A percentile compares a stretch with the other conserved stretches of the same genome.
Evolutionary conservation across 2,329 filamentous ascomycete species (phyloP).

Genomic region (Didymella segeticola): DNA sequence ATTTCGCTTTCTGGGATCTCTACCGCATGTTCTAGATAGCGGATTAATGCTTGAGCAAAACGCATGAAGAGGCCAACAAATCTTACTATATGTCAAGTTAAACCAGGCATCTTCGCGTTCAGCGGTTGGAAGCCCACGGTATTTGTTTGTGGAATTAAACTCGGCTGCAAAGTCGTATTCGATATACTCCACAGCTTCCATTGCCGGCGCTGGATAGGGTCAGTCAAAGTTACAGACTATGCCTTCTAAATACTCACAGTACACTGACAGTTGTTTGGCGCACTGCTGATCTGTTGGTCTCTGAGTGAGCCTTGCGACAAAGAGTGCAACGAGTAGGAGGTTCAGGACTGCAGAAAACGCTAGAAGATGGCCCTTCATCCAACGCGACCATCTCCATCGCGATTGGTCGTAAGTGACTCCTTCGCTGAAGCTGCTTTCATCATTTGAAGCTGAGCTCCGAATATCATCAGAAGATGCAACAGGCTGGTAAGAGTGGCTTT

Average conservation of each 20-base stretch:
- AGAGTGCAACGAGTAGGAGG: neutral
- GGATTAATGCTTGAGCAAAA: neutral
- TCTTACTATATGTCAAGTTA: neutral
- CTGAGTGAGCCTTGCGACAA: neutral
- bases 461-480: neutral
- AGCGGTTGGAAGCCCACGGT: neutral
- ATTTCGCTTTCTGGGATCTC: neutral
- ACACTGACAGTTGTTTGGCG: neutral
- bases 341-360: neutral
- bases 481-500: neutral
- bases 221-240: neutral
- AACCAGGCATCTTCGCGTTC: neutral
- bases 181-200: neutral
- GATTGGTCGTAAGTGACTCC: neutral
- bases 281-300: neutral
- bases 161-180: neutral
- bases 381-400: neutral
- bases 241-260: neutral
- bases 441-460: neutral
- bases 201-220: neutral
- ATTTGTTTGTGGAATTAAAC: neutral
- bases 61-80: too few species aligned
- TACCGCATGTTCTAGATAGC: neutral
- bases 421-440: neutral
- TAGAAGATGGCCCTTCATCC: neutral